A percentile compares a stretch with the other conserved stretches of the same genome.
Conservation (phyloP, 352 stramenopile species). For the Phytophthora tentaculata region DNA sequence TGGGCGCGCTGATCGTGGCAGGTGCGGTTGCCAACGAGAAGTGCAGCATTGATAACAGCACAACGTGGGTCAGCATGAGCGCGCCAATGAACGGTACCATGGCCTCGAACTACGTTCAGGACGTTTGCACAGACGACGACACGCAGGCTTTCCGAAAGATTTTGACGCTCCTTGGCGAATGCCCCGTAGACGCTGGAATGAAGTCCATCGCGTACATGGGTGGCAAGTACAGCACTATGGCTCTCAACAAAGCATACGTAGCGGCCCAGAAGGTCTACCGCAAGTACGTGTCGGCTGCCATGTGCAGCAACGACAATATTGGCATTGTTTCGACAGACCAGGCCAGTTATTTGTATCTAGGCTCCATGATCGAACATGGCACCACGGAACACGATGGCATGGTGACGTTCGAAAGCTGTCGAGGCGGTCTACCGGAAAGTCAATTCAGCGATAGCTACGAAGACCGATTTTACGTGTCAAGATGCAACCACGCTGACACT, state of each 20-base stretch:
- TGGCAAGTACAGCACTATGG: constrained; percentile 38
- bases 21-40: constrained; percentile 49
- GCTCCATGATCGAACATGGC: constrained; percentile 30
- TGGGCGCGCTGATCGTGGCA: constrained; percentile 49
- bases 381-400: constrained; percentile 40
- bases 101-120: constrained; percentile 48
- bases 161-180: constrained; percentile 42
- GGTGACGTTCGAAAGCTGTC: constrained; percentile 60
- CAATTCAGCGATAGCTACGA: constrained; percentile 49
- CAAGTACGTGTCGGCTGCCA: constrained; percentile 41
- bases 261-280: constrained; percentile 41
- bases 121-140: constrained; percentile 43
- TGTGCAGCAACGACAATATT: constrained; percentile 49
- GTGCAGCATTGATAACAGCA: constrained; percentile 51
- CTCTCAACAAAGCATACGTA: constrained; percentile 37
- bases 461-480: constrained; percentile 60
- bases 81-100: constrained; percentile 55
- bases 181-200: constrained; percentile 38
- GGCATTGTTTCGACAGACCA: constrained; percentile 46
- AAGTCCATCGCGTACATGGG: constrained; percentile 52
- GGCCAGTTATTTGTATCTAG: constrained; percentile 25
- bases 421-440: constrained; percentile 33
- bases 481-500: constrained; percentile 67
- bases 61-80: constrained; percentile 55
- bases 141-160: constrained; percentile 38